Evolutionary conservation across 306 rosid genomes (phyloP).

Genomic region (Datisca glomerata): DNA sequence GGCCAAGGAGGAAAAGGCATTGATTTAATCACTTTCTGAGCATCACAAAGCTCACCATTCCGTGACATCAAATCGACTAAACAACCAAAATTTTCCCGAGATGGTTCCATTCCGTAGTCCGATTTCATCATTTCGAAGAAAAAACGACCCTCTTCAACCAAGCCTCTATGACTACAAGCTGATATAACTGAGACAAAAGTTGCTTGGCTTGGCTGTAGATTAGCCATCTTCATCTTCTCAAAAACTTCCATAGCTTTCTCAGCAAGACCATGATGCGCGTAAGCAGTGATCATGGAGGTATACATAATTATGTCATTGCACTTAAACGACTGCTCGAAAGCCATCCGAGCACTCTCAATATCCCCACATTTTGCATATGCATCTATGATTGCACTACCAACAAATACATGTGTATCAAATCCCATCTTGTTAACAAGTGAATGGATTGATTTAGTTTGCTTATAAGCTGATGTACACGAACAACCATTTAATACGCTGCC

Average conservation of each 20-base stretch:
- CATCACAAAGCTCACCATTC: constrained; percentile 34
- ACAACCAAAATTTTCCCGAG: constrained; percentile 34
- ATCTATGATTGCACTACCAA: constrained; percentile 43
- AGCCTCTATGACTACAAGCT: constrained; percentile 46
- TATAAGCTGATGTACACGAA: constrained; percentile 27
- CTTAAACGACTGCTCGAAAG: constrained; percentile 17
- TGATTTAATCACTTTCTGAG: constrained; percentile 23
- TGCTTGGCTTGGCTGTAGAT: constrained; percentile 35
- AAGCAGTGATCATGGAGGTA: constrained; percentile 43
- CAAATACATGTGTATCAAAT: constrained; percentile 25
- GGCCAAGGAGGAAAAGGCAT: constrained; percentile 56
- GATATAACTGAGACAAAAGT: constrained; percentile 39
- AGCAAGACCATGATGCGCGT: constrained; percentile 40
- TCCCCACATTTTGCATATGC: constrained; percentile 56
- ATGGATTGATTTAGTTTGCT: constrained; percentile 26
- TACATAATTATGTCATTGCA: constrained; percentile 30
- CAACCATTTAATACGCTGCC: constrained; percentile 39
- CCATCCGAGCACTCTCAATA: constrained; percentile 22
- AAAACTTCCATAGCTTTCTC: constrained; percentile 27
- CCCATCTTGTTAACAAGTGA: constrained; percentile 33
- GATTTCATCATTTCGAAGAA: constrained; percentile 25
- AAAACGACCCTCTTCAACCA: constrained; percentile 23
- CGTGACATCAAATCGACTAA: constrained; percentile 45
- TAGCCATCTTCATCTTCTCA: constrained; percentile 27
- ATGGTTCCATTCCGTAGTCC: constrained; percentile 24